These are phyloP conservation scores for Lepidium didymum DNA, from an alignment of 345 rosid genomes.

Conservation along the genomic window DNA sequence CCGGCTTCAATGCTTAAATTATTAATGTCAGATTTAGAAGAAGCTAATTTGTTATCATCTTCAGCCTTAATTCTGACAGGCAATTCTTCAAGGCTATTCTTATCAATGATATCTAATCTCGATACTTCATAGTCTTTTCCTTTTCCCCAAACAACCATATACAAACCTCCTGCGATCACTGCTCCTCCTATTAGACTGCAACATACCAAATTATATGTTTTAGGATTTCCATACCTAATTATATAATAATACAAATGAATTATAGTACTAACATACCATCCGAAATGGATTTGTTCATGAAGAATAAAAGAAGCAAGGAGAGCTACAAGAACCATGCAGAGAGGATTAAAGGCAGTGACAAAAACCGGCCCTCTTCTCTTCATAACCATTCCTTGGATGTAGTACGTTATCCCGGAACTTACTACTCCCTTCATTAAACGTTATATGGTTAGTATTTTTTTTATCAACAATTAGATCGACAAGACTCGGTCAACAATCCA, in stretches of 20 bases:
- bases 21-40: not conserved
- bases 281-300: slow-evolving; percentile 55
- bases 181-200: slow-evolving; percentile 56
- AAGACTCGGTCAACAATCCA: too few species aligned
- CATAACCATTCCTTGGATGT: slow-evolving; percentile 76
- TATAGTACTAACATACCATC: slow-evolving; percentile 35
- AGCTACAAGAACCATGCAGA: slow-evolving; percentile 68
- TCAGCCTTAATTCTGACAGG: slow-evolving; percentile 29
- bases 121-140: slow-evolving; percentile 40
- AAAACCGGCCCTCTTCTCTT: slow-evolving; percentile 67
- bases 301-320: slow-evolving; percentile 47
- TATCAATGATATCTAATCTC: not conserved
- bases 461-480: not conserved
- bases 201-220: not conserved
- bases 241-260: too few species aligned
- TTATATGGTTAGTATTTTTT: not conserved
- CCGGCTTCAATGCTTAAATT: not conserved
- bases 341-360: slow-evolving; percentile 73
- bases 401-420: slow-evolving; percentile 62
- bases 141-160: slow-evolving; percentile 62
- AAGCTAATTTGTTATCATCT: not conserved
- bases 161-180: slow-evolving; percentile 53
- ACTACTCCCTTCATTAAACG: slow-evolving; percentile 41
- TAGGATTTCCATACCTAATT: too few species aligned
- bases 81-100: slow-evolving; percentile 27